Base-by-base conservation (phyloP, 2,329 filamentous ascomycete species). In the Nemania serpens region DNA sequence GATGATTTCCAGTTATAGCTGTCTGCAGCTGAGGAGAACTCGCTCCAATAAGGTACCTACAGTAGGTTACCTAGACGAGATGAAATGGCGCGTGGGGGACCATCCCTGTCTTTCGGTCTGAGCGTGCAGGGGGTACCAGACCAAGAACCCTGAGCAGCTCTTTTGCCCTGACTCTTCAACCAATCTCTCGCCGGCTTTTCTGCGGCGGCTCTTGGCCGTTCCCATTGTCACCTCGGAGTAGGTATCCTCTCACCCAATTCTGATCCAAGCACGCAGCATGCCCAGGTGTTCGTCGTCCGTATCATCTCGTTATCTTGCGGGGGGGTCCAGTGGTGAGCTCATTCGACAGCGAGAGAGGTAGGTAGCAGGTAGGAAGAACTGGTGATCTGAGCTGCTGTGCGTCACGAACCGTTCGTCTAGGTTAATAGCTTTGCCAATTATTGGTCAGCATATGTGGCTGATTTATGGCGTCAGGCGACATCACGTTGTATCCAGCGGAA, bases 71-170 rank as follows among this genome's bases (percentile, higher is more conserved):
- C 25, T 7, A 29, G 52, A 58, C 59, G 29, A 55, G 37, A 54
- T 59, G 62, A 64, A 62, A 64, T 61, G 47, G 59, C 62, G 62
- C 62, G 62, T 64, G 62, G 62, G 62, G 62, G 62, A 20, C 51
- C 50, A 58, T 58, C 58, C 58, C 50, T 55, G 49, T 34, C 39
- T 41, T 39, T 17, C 36, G 33, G 59, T 55, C 45, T 52, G 52
- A 51, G 59, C 59, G 59, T 42, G 49, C 36, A 25, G 15, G 25
- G 25, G 25, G 25, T 29, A 3, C 25, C 25, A 29, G 25, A 29
- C 25, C 7, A 29, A 29, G 25, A 29, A 29, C 25, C 25, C 25
- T 29, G 25, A 29, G 25, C 25, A 29, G 25, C 25, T 29, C 7
- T 7, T 29, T 3, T 29, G 25, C 25, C 25, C 25, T 29, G 25